Evolutionary conservation across 768 basidiomycete species (phyloP).

Genomic region (Trichaptum fuscoviolaceum): DNA sequence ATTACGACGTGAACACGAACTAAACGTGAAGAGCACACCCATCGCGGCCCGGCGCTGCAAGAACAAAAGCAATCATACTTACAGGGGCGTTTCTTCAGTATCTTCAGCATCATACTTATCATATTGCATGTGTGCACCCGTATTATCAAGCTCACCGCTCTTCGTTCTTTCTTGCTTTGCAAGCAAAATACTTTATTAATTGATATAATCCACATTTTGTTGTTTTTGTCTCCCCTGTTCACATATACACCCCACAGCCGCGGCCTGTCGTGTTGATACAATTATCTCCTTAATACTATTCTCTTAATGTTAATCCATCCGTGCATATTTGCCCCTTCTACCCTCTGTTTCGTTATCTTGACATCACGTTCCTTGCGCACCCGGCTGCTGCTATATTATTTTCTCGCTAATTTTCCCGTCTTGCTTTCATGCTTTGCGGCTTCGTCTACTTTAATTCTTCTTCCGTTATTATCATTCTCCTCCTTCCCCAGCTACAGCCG

Average conservation of each 20-base stretch:
- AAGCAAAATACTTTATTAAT: conserved; percentile 1
- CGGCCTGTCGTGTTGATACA: neutral
- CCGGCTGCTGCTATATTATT: neutral
- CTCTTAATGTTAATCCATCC: neutral
- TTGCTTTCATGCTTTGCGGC: neutral
- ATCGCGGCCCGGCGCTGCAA: neutral
- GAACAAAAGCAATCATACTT: neutral
- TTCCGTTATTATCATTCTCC: neutral
- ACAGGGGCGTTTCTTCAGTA: neutral
- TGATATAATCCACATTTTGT: neutral
- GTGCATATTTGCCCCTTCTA: neutral
- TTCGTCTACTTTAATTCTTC: neutral
- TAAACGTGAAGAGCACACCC: neutral
- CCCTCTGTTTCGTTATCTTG: neutral
- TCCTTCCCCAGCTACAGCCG: neutral
- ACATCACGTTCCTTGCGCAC: neutral
- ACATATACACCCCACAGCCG: neutral
- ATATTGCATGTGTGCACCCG: neutral
- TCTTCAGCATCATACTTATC: neutral
- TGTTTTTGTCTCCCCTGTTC: neutral
- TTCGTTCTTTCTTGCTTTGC: neutral
- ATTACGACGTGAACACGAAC: conserved; percentile 1
- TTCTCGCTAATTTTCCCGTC: neutral
- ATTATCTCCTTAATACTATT: conserved; percentile 1
- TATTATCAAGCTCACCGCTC: neutral